Percentiles rank a stretch among this genome's conserved stretches.
These are phyloP conservation scores for Trametes sanguinea DNA, from an alignment of 768 basidiomycete genomes.

Conservation along the genomic window DNA sequence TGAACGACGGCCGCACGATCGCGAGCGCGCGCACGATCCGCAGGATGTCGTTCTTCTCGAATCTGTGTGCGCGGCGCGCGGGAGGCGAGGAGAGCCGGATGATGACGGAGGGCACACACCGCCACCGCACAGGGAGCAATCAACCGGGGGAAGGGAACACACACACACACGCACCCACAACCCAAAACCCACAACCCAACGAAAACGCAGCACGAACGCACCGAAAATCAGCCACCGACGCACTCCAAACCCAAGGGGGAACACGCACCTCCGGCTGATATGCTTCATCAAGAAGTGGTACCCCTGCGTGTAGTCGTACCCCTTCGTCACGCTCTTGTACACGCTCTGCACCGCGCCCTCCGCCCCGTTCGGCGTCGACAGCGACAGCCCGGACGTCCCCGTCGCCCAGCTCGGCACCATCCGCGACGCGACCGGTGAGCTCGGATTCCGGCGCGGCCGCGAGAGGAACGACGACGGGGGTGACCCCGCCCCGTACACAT, in stretches of 20 bases:
- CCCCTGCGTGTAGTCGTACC: constrained; percentile 95
- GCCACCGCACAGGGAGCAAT: background rate
- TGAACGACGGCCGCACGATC: constrained; percentile 94
- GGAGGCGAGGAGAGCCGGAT: background rate
- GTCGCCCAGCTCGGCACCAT: constrained; percentile 7
- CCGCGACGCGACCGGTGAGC: constrained; percentile 19
- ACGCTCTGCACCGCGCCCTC: constrained; percentile 40
- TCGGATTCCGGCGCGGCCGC: constrained; percentile 16
- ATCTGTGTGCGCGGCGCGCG: constrained; percentile 45
- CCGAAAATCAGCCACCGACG: constrained; percentile 20
- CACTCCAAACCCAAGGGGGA: background rate
- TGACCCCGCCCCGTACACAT: background rate
- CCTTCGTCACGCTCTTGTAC: constrained; percentile 65
- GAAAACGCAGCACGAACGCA: background rate
- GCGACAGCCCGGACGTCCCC: constrained; percentile 15
- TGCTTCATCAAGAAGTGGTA: constrained; percentile 98
- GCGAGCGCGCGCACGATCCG: constrained; percentile 94
- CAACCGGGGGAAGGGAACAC: constrained; percentile 8
- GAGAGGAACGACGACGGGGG: constrained; percentile 17
- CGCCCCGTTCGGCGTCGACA: constrained; percentile 12
- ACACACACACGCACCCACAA: constrained; percentile 10
- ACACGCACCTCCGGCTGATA: constrained; percentile 72
- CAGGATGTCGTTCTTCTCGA: constrained; percentile 94
- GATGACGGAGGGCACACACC: background rate
- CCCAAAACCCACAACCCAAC: background rate